Base-by-base conservation (phyloP, 225 moss, liverwort and hornwort genomes). In the Ulota crispa region DNA sequence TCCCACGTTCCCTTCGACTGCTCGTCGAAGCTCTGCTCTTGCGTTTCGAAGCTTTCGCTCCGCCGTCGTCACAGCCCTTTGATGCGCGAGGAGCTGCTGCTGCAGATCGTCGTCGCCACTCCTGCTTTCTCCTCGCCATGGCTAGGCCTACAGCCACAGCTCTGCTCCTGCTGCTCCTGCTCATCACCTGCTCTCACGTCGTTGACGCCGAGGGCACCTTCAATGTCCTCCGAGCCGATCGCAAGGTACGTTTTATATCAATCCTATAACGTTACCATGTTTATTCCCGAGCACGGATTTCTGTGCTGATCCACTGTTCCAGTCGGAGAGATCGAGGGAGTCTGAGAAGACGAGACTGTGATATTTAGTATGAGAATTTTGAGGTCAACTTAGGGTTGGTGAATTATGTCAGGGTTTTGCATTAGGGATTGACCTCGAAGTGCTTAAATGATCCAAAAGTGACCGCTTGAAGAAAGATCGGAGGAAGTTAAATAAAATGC, bases 181-280 rank as follows among this genome's bases (percentile, higher is more conserved):
- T 83, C 66, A 28, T 80, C 2, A 45, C 79, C 47, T 86, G 70
- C 79, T 4, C 43, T 32, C 71, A 57, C 18, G 57, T 56, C 6
- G 21, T 56, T 16, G 59, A 80, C 52, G 70, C 73, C 23, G 83
- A 39, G 7, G 65, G 56, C 63, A 69, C 77, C 60, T 78, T 85
- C 63, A 73, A 63, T 20, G 74, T 88, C 56, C 61, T 83, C 39
- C 82, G 85, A 64, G 88, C 68, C 16, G 88, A 88, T 73, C 88
- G 88, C 12, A 83, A 83, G 85, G 88, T 88, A 70, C 37, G 79
- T 67, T n/a, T 34, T 10, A 2, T 19, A 34, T 34, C 34, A 34
- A 34, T 34, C 4, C 34, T 34, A 34, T 34, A 4, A 34, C 34
- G 34, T 41, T 0, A 2, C 31, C 61, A n/a, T 30, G 39, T 30